Percentiles rank a stretch among this genome's conserved stretches.
Evolutionary conservation across 371 early-diverging fungal species (phyloP).

Genomic region (Rhizomucor pusillus): DNA sequence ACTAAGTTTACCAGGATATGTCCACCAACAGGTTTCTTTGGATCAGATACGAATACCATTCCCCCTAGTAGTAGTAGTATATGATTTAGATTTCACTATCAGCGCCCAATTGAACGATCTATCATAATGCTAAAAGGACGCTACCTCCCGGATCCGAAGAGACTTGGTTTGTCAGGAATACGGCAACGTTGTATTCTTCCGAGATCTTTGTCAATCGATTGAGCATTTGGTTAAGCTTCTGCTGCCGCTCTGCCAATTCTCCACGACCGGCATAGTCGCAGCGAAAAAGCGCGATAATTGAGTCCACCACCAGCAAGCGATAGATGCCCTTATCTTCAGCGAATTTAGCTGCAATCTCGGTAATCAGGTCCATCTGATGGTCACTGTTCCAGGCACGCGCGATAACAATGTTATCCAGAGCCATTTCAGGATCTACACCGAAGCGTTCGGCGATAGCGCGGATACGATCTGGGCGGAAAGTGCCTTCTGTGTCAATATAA

Average conservation of each 20-base stretch:
- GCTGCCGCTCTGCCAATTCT: slow-evolving; percentile 90
- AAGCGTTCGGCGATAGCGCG: slow-evolving; percentile 75
- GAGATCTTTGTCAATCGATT: slow-evolving; percentile 75
- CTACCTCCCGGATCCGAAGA: slow-evolving; percentile 51
- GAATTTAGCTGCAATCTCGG: slow-evolving; percentile 68
- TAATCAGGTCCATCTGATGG: slow-evolving; percentile 80
- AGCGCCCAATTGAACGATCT: too few relatives aligned
- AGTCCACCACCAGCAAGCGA: slow-evolving; percentile 71
- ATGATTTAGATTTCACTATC: too few relatives aligned
- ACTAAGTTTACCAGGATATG: slow-evolving; percentile 55
- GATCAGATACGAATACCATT: slow-evolving; percentile 80
- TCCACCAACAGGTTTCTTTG: slow-evolving; percentile 86
- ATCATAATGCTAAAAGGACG: too few relatives aligned
- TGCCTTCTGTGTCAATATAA: slow-evolving; percentile 85
- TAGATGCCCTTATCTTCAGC: slow-evolving; percentile 71
- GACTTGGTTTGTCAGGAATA: slow-evolving; percentile 89
- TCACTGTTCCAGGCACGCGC: slow-evolving; percentile 84
- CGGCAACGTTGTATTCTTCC: slow-evolving; percentile 88
- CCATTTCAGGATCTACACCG: slow-evolving; percentile 62
- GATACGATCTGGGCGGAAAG: slow-evolving; percentile 79
- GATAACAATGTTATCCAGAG: slow-evolving; percentile 67
- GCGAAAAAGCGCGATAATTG: slow-evolving; percentile 75
- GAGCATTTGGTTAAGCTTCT: slow-evolving; percentile 81
- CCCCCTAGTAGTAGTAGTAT: slow-evolving; percentile 62
- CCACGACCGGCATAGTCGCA: slow-evolving; percentile 84